These are phyloP conservation scores for Cryptococcus wingfieldii DNA, from an alignment of 1,284 basidiomycete genomes.

Conservation along the genomic window DNA sequence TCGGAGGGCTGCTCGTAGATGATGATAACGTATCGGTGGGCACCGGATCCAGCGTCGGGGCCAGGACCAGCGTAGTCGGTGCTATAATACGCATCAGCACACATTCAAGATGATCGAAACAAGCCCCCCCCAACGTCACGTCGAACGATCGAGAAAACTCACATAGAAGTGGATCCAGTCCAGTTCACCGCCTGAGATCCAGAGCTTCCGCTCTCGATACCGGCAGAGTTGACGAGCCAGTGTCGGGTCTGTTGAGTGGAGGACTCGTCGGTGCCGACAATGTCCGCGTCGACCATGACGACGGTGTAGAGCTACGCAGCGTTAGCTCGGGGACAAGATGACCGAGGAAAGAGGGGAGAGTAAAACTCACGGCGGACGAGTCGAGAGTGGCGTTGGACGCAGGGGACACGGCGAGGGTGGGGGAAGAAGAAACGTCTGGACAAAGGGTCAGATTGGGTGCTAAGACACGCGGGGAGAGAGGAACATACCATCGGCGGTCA, in stretches of 20 bases:
- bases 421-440: slow-evolving; percentile 25
- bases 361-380: slow-evolving; percentile 11
- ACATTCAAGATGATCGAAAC: not conserved
- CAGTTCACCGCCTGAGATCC: slow-evolving; percentile 51
- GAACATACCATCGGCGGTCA: slow-evolving; percentile 53
- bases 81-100: slow-evolving; percentile 21
- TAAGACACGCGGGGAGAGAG: too few relatives aligned
- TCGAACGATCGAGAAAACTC: slow-evolving; percentile 1
- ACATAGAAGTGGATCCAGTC: slow-evolving; percentile 54
- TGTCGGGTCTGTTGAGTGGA: slow-evolving; percentile 57
- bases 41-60: slow-evolving; percentile 62
- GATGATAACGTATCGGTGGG: slow-evolving; percentile 68
- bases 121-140: too few relatives aligned
- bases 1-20: slow-evolving; percentile 59
- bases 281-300: slow-evolving; percentile 65
- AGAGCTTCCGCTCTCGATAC: slow-evolving; percentile 50
- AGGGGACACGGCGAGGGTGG: slow-evolving; percentile 23
- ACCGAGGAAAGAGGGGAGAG: not conserved
- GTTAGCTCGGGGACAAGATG: not conserved
- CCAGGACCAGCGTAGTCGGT: slow-evolving; percentile 70
- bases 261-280: slow-evolving; percentile 57
- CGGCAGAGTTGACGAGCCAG: slow-evolving; percentile 71
- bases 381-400: slow-evolving; percentile 21
- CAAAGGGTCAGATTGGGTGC: not conserved
- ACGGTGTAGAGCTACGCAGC: slow-evolving; percentile 44